phyloP scores from a whole-genome alignment of 2,329 filamentous ascomycete species.

The Pestalotiopsis fici region DNA sequence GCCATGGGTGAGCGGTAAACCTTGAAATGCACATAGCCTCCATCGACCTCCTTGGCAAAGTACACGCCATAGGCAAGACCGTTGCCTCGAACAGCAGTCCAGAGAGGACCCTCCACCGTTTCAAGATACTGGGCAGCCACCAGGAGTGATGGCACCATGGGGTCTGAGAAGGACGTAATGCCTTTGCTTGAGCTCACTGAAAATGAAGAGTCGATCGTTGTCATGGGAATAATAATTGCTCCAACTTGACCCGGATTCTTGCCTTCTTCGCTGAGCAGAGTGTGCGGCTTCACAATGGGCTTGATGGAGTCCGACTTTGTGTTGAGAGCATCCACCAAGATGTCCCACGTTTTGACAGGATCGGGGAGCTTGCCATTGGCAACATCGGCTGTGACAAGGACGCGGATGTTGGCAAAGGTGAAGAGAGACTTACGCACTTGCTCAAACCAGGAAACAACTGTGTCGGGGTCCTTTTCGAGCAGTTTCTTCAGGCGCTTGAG shows the following conservation, averaged over 20 bases:
- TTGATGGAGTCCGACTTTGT: slow-evolving; percentile 53
- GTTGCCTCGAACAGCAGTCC: slow-evolving; percentile 89
- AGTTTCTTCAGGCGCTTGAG: slow-evolving; percentile 83
- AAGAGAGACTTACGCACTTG: slow-evolving; percentile 75
- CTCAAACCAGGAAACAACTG: slow-evolving; percentile 77
- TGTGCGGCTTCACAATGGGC: slow-evolving; percentile 69
- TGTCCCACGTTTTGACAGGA: slow-evolving; percentile 79
- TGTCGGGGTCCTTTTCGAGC: slow-evolving; percentile 73
- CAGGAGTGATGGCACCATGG: slow-evolving; percentile 78
- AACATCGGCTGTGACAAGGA: slow-evolving; percentile 82
- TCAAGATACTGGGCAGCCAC: slow-evolving; percentile 92
- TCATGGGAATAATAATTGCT: slow-evolving; percentile 84
- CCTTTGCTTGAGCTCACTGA: slow-evolving; percentile 75
- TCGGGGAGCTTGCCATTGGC: slow-evolving; percentile 62
- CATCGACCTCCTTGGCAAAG: slow-evolving; percentile 77
- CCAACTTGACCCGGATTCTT: slow-evolving; percentile 72
- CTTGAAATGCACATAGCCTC: slow-evolving; percentile 78
- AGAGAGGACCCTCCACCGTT: slow-evolving; percentile 89
- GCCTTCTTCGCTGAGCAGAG: slow-evolving; percentile 76
- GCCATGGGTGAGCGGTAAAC: slow-evolving; percentile 91
- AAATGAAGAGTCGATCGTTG: slow-evolving; percentile 90
- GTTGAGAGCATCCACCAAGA: slow-evolving; percentile 55
- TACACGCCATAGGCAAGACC: slow-evolving; percentile 89
- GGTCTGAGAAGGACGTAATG: slow-evolving; percentile 73
- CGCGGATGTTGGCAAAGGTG: slow-evolving; percentile 80